Evolutionary conservation across 2,329 filamentous ascomycete species (phyloP).

Genomic region (Cadophora gregata): DNA sequence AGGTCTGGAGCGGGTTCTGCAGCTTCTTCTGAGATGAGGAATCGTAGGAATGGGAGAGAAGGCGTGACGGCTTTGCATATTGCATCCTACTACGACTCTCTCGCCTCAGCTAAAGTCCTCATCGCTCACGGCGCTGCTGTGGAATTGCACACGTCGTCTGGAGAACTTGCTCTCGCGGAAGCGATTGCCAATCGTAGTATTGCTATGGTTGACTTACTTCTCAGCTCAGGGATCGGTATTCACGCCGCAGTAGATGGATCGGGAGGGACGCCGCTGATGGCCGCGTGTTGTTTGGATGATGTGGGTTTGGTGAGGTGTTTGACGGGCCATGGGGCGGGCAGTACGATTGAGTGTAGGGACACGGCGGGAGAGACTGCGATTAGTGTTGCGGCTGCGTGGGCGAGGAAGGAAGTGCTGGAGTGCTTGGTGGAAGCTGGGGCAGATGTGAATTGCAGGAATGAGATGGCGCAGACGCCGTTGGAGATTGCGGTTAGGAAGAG

Average conservation of each 20-base stretch:
- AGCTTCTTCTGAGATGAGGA: not conserved
- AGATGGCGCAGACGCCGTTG: not conserved
- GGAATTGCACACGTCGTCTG: not conserved
- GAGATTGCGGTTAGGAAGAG: not conserved
- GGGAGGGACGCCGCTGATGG: slow-evolving; percentile 9
- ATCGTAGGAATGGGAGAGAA: not conserved
- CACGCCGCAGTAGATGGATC: not conserved
- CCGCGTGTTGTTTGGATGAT: slow-evolving; percentile 4
- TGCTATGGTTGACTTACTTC: not conserved
- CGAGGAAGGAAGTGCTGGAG: not conserved
- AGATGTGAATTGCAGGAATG: slow-evolving; percentile 1
- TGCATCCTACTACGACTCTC: not conserved
- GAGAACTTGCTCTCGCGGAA: slow-evolving; percentile 6
- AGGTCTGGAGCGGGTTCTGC: not conserved
- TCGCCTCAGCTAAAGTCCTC: not conserved
- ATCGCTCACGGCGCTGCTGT: not conserved
- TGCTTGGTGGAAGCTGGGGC: not conserved
- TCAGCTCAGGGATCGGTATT: not conserved
- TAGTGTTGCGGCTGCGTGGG: slow-evolving; percentile 9
- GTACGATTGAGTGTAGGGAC: not conserved
- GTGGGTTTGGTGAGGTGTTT: not conserved
- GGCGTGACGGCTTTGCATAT: not conserved
- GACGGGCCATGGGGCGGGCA: not conserved
- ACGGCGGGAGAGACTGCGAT: not conserved
- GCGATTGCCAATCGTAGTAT: not conserved